Conservation (phyloP, 225 moss, liverwort and hornwort species). For the Sphagnum contortum region DNA sequence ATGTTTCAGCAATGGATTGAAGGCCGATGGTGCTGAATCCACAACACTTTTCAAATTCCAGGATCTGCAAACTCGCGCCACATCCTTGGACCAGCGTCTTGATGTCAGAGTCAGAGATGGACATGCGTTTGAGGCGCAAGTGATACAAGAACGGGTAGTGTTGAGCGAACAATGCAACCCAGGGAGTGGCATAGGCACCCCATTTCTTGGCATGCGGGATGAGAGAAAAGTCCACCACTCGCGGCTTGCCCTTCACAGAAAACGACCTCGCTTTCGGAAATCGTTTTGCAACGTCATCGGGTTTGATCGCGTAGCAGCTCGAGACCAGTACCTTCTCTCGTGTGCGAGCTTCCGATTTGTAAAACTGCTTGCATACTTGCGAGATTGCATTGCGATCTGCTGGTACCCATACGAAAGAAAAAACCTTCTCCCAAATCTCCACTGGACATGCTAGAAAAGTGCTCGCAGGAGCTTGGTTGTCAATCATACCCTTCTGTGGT, state of each 20-base stretch:
- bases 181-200: conserved; percentile 44
- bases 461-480: neutral
- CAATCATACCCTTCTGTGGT: no score
- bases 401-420: conserved; percentile 3
- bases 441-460: conserved; percentile 29
- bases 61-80: conserved; percentile 17
- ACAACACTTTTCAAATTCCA: conserved; percentile 47
- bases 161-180: conserved; percentile 19
- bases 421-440: conserved; percentile 30
- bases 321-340: conserved; percentile 32
- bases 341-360: conserved; percentile 22
- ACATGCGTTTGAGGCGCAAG: conserved; percentile 46
- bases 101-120: conserved; percentile 28
- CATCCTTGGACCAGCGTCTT: conserved; percentile 27
- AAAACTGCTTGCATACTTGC: conserved; percentile 35
- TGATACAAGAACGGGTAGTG: conserved; percentile 15
- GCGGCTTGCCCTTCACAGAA: conserved; percentile 48
- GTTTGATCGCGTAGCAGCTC: conserved; percentile 40
- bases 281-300: conserved; percentile 16
- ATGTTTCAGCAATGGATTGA: conserved; percentile 20
- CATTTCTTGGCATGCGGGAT: conserved; percentile 36
- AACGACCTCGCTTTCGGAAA: conserved; percentile 34
- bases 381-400: conserved; percentile 33
- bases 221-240: conserved; percentile 44
- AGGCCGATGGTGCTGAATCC: conserved; percentile 38